A percentile compares a stretch with the other conserved stretches of the same genome.
phyloP scores from a whole-genome alignment of 352 stramenopile genomes.

The Globisporangium takayamanum region DNA sequence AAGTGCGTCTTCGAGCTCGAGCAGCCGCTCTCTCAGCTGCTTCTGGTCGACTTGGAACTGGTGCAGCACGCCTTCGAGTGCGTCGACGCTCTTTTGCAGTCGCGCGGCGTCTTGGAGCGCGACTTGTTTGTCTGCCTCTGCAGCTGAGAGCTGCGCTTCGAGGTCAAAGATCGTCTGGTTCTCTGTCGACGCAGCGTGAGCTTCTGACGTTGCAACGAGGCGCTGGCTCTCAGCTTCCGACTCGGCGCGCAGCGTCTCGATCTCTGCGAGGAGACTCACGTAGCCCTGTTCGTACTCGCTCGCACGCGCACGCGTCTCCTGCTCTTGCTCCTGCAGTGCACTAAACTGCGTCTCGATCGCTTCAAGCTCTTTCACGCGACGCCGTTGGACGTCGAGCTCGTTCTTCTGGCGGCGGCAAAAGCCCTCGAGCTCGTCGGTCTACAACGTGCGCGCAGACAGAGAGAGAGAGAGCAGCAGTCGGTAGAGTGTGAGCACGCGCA shows the following conservation, averaged over 20 bases:
- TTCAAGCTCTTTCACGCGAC: conserved; percentile 21
- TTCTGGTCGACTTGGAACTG: conserved; percentile 65
- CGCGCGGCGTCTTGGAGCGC: conserved; percentile 52
- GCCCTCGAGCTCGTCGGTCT: not conserved
- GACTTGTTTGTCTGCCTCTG: conserved; percentile 55
- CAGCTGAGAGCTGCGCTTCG: conserved; percentile 40
- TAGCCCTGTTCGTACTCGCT: conserved; percentile 70
- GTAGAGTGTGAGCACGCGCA: not conserved
- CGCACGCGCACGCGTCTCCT: conserved; percentile 29
- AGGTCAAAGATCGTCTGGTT: conserved; percentile 57
- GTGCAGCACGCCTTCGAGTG: conserved; percentile 53
- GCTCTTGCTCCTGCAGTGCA: conserved; percentile 32
- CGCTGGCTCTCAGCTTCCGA: conserved; percentile 45
- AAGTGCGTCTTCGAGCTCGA: conserved; percentile 39
- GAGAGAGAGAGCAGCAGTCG: not conserved
- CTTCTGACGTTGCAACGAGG: conserved; percentile 39
- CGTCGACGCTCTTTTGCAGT: conserved; percentile 43
- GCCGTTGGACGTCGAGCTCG: conserved; percentile 31
- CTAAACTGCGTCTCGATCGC: conserved; percentile 23
- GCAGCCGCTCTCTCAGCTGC: conserved; percentile 39
- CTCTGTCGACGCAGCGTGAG: conserved; percentile 41
- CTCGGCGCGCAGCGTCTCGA: conserved; percentile 36
- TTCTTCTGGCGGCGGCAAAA: conserved; percentile 23
- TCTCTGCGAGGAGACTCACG: conserved; percentile 41
- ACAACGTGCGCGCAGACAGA: not conserved